Evolutionary conservation across 768 basidiomycete genomes (phyloP).

Genomic region (Suillus lakei): DNA sequence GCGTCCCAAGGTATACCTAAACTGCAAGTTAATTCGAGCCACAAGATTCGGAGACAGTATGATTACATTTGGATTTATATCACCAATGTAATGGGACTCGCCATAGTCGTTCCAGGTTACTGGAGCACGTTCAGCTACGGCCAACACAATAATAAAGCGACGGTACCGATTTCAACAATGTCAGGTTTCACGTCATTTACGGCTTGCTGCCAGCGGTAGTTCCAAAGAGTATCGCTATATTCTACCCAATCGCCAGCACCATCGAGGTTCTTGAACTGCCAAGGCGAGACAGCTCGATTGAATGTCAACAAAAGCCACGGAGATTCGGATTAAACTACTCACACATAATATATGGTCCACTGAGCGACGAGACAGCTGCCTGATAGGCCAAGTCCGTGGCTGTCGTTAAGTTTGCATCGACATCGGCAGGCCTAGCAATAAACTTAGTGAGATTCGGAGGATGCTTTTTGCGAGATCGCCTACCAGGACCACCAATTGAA

Average conservation of each 20-base stretch:
- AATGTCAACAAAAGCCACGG: neutral
- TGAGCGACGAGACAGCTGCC: slow-evolving; percentile 20
- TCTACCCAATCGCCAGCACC: slow-evolving; percentile 27
- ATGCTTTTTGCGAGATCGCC: slow-evolving; percentile 7
- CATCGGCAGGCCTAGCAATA: slow-evolving; percentile 23
- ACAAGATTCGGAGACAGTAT: neutral
- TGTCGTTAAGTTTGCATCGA: slow-evolving; percentile 24
- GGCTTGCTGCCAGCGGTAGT: slow-evolving; percentile 33
- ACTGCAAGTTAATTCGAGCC: neutral
- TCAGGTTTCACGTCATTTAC: slow-evolving; percentile 28
- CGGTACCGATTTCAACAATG: slow-evolving; percentile 31
- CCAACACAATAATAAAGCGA: neutral
- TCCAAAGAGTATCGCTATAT: slow-evolving; percentile 30
- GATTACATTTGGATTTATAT: slow-evolving; percentile 26
- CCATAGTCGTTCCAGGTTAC: slow-evolving; percentile 30
- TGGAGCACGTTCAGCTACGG: slow-evolving; percentile 18
- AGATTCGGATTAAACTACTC: neutral
- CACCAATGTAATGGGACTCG: slow-evolving; percentile 42
- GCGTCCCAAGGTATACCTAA: slow-evolving; percentile 19
- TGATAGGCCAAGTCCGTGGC: slow-evolving; percentile 34
- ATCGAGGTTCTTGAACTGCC: slow-evolving; percentile 29
- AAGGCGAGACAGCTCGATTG: slow-evolving; percentile 20
- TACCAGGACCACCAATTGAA: slow-evolving; percentile 43
- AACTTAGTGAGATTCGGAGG: slow-evolving; percentile 10
- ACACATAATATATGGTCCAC: slow-evolving; percentile 37